A percentile compares a stretch with the other conserved stretches of the same genome.
Evolutionary conservation across 352 stramenopile genomes (phyloP).

Genomic region (Phytophthora pseudosyringae): DNA sequence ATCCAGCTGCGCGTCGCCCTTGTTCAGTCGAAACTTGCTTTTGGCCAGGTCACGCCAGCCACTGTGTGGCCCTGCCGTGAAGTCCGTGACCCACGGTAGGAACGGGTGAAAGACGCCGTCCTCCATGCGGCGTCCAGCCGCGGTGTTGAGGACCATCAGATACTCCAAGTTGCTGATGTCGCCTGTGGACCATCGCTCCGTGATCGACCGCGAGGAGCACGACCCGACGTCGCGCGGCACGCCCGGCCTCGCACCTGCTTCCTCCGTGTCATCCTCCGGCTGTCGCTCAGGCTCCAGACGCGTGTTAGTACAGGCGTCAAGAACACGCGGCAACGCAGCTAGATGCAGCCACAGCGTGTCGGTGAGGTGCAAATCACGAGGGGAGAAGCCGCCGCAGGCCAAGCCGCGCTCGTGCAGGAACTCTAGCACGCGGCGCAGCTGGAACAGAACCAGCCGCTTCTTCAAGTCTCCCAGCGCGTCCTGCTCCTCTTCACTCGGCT

Average conservation of each 20-base stretch:
- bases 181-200: constrained; percentile 89
- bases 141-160: constrained; percentile 92
- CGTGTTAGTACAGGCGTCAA: constrained; percentile 9
- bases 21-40: constrained; percentile 95
- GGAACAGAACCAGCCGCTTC: constrained; percentile 74
- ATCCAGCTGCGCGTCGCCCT: constrained; percentile 94
- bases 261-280: background rate
- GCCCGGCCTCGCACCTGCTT: background rate
- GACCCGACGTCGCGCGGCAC: constrained; percentile 26
- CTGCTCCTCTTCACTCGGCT: constrained; percentile 19
- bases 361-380: constrained; percentile 50
- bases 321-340: constrained; percentile 38
- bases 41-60: constrained; percentile 91
- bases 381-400: constrained; percentile 48
- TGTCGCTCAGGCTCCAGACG: background rate
- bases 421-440: constrained; percentile 52
- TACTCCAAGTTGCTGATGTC: constrained; percentile 95
- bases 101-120: constrained; percentile 91
- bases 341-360: constrained; percentile 64
- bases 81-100: constrained; percentile 97
- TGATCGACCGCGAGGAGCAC: constrained; percentile 54
- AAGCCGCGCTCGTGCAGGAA: constrained; percentile 56
- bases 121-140: constrained; percentile 84
- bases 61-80: constrained; percentile 49
- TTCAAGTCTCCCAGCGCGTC: constrained; percentile 58